Evolutionary conservation across 352 stramenopile species (phyloP).

Genomic region (Saprolegnia diclina): DNA sequence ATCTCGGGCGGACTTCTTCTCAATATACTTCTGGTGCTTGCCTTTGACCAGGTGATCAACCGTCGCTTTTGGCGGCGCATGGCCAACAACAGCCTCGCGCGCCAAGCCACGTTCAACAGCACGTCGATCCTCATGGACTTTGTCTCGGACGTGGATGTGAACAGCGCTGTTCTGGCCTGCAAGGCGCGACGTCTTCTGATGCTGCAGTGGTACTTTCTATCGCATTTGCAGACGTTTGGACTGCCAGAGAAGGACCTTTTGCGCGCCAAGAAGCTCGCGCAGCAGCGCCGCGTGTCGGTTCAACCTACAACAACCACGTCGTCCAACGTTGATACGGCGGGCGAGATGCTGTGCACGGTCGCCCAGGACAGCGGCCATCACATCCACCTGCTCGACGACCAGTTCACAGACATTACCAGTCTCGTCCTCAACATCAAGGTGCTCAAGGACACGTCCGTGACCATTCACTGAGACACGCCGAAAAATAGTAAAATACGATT

Average conservation of each 20-base stretch:
- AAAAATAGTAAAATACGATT: too few species aligned
- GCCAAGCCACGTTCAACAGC: slow-evolving; percentile 15
- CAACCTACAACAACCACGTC: background rate
- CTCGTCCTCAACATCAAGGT: slow-evolving; percentile 19
- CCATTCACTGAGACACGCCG: background rate
- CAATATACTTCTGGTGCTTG: background rate
- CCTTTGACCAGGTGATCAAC: background rate
- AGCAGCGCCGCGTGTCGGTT: too few species aligned
- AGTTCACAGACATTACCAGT: slow-evolving; percentile 5
- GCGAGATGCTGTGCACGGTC: background rate
- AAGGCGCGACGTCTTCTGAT: slow-evolving; percentile 1
- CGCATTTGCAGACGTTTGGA: slow-evolving; percentile 7
- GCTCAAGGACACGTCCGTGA: background rate
- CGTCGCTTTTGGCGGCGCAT: background rate
- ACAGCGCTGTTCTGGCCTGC: background rate
- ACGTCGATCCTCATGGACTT: slow-evolving; percentile 3
- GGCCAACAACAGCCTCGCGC: background rate
- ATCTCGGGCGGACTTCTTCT: background rate
- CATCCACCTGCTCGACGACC: slow-evolving; percentile 15
- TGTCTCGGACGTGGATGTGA: background rate
- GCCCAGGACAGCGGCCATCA: slow-evolving; percentile 4
- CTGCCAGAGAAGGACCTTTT: slow-evolving; percentile 17
- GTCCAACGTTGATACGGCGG: background rate
- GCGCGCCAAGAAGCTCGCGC: background rate
- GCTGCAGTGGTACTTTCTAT: slow-evolving; percentile 22